Evolutionary conservation across 1,284 basidiomycete species (phyloP), one percentile per base, ranked within the genome.

Genomic region (Melampsora larici-populina): DNA sequence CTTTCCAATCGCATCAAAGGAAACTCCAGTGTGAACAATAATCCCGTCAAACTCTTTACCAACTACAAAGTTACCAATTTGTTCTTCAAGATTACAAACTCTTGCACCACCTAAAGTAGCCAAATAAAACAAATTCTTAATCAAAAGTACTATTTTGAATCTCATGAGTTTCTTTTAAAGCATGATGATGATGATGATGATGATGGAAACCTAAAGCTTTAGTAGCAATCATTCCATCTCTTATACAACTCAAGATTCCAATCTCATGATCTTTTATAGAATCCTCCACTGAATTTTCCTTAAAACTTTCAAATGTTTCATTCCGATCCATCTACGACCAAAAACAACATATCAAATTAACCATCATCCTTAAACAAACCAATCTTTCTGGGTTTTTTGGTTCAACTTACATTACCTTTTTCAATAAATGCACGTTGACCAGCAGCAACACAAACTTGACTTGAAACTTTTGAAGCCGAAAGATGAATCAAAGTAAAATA

Each of bases 1-100:
- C 8, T 29, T 58, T 26, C 36, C 8, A 49, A 33, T 40, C 31
- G 79, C n/a, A 80, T 81, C 26, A 48, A 86, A 36, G 9, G 36
- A 36, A 89, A 87, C 87, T 26, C 84, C 80, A 87, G 86, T 85
- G 85, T 89, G 75, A 89, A 88, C 89, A 6, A 93, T 81, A 15
- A 98, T 85, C 0, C 95, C 95, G 83, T 99, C 95, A 82, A 98
- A 98, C 79, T 90, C 90, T 85, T 93, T 95, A 1, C 93, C 93
- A 0, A 87, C 86, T 31, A 86, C 86, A 78, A 99, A 91, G 33
- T 89, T 90, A 11, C 95, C 96, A 24, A 93, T 87, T 51, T 86
- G 86, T 64, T 88, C 83, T 51, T 89, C 87, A 40, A 97, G 84
- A 70, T 87, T 87, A 82, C 93, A 95, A 0, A 98, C 89, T 46